Base-by-base conservation (phyloP, 148 eudicot genomes). In the Oxyria digyna region DNA sequence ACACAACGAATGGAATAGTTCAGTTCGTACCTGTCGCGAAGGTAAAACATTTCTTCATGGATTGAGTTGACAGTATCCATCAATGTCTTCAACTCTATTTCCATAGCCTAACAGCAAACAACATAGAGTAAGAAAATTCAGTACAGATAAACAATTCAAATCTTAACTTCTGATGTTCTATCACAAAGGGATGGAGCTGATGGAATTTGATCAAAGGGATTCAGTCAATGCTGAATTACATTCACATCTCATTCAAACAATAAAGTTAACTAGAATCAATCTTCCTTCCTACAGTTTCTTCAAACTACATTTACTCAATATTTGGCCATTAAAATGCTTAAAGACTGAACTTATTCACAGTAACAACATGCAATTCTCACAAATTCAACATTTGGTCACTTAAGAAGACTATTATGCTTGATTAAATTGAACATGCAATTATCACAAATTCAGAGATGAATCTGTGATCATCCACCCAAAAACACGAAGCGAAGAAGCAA, bases 31-130 rank as follows among this genome's bases (percentile, higher is more conserved):
- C 98, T 93, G 70, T 75, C 85, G 12, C 97, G 96, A 42, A 87
- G 98, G 78, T 87, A 86, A 64, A 80, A 85, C 98, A 93, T 93
- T 78, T 89, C 96, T 42, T 91, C 89, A 42, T 85, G 87, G 69
- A 93, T 88, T 62, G 85, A 80, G 69, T 77, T 78, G 24, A 93
- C 86, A 2, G 81, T 85, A 32, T 93, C 92, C 71, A 75, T 73
- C 78, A 93, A 76, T 75, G 88, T 82, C 87, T 88, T 86, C 76
- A 93, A 75, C 76, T 90, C 96, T 48, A 87, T 8, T 77, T 89
- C 96, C 98, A 93, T 89, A 27, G 77, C 77, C 98, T 93, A 83
- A 54, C 45, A 62, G 18, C 14, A 68, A 3, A 13, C 17, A 0
- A 11, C 49, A 43, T 13, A 11, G 1, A 43, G 15, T 13, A 5